Evolutionary conservation across 495 filamentous ascomycete species (phyloP), one percentile per base, ranked within the genome.

Genomic region (Neurospora sublineolata): DNA sequence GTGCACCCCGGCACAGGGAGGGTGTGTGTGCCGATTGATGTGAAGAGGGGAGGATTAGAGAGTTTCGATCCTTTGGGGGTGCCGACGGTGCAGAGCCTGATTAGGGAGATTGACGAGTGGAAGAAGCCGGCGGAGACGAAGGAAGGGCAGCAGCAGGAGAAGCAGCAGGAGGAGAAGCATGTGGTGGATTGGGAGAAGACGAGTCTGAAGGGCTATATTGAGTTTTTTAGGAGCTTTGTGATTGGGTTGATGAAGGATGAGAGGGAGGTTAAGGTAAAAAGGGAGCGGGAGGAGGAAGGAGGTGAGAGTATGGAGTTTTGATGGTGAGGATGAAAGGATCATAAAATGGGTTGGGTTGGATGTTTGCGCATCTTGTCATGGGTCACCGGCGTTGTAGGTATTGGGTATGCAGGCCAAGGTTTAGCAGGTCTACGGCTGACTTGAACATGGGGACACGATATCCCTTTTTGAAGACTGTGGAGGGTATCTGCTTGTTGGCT

Each of bases 111-210:
- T 74, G 93, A 97, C 76, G 81, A 81, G 41, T 97, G 92, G 87
- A 75, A 75, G 33, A 82, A 82, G 23, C 77, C 78, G 0, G 81
- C 78, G 0, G 81, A 74, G 8, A 81, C 80, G 3, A 79, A 73
- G 77, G 94, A 98, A 78, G 97, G 93, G 86, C 30, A 33, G 33
- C 33, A 98, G 83, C 18, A 44, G 52, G 18, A 44, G 2, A 2
- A 1, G n/a, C 1, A 81, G 14, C 79, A 74, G 12, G 76, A 77
- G 20, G 80, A 68, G 3, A 85, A 84, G 73, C 73, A 60, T 71
- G 74, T 92, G 44, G 88, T 88, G 78, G 96, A 99, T 79, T 97
- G 94, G 86, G 94, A 99, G 83, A 98, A 97, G 87, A 99, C 95
- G 37, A 92, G 93, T 69, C 80, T 99, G 73, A 96, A 91, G 81